Base-by-base conservation (phyloP, 2,329 filamentous ascomycete genomes). In the Alternaria gansuensis region DNA sequence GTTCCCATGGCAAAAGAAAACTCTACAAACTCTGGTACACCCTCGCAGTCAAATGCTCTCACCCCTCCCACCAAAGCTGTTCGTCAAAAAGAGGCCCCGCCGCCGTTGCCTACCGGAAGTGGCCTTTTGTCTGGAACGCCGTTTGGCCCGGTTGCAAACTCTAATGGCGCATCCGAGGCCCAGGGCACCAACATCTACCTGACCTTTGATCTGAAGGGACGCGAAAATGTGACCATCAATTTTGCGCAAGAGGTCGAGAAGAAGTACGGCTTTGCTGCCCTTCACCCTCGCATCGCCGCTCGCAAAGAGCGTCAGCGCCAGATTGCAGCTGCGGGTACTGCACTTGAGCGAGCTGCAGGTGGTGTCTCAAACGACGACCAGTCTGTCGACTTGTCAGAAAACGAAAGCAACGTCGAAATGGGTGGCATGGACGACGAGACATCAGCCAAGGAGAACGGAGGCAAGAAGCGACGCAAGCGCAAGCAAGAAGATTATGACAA, bases 241-340 rank as follows among this genome's bases (percentile, higher is more conserved):
- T 97, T 98, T 66, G 93, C 94, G 71, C 91, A 92, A 43, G 84
- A 98, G 78, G 95, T 96, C 10, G 92, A 97, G 78, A 93, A 96
- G 64, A 90, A 90, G 62, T 98, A 97, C 75, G 95, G 95, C 24
- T 97, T 94, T 83, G 93, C 96, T 62, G 95, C 94, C 0, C 83
- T 98, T 34, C 93, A 98, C 75, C 95, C 95, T 29, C 90, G 93
- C 7, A 84, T 96, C 62, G 95, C 95, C 2, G 93, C 93, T 31
- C 92, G 95, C 64, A 89, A 91, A 64, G 92, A 96, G 69, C 90
- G 92, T 54, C 89, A 96, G 68, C 90, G 92, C 17, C 90, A 93
- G 55, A 93, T 97, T 52, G 93, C 92, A 5, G 93, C 92, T 4
- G 93, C 92, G 0, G 90, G 91, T n/a, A 92, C 92, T 1, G 92